Evolutionary conservation across 1,139 yeast species (phyloP).

Genomic region (Suhomyces bokatorum): DNA sequence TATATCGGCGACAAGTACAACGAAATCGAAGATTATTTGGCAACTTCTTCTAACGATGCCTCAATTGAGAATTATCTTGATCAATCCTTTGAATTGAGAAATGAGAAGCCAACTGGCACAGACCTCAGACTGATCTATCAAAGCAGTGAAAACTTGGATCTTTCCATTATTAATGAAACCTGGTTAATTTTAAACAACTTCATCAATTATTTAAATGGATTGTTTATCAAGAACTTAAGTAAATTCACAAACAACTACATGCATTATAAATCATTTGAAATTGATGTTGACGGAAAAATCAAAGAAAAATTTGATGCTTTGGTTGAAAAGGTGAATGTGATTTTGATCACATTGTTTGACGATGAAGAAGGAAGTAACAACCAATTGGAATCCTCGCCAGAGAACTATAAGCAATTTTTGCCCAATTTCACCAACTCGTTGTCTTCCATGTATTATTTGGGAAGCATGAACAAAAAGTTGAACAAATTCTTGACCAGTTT

Average conservation of each 20-base stretch:
- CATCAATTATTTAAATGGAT: conserved; percentile 35
- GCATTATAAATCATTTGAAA: conserved; percentile 31
- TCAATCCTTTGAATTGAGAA: conserved; percentile 5
- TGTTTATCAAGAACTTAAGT: conserved; percentile 31
- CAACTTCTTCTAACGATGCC: conserved; percentile 26
- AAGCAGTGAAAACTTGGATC: conserved; percentile 43
- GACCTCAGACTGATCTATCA: conserved; percentile 38
- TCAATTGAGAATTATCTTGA: conserved; percentile 18
- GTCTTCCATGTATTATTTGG: conserved; percentile 40
- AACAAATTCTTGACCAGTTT: conserved; percentile 34
- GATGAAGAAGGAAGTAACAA: conserved; percentile 29
- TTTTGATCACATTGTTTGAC: conserved; percentile 35
- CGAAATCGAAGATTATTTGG: conserved; percentile 36
- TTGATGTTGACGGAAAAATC: conserved; percentile 36
- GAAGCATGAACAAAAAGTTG: conserved; percentile 32
- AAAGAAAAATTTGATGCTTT: conserved; percentile 29
- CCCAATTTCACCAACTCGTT: conserved; percentile 47
- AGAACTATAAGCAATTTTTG: conserved; percentile 38
- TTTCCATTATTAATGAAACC: conserved; percentile 46
- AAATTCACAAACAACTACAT: conserved; percentile 42
- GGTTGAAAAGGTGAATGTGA: conserved; percentile 28
- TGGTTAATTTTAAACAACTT: conserved; percentile 47
- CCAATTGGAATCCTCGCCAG: conserved; percentile 40
- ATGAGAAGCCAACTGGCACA: conserved; percentile 26
- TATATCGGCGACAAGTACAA: conserved; percentile 53